A percentile compares a stretch with the other conserved stretches of the same genome.
phyloP scores from a whole-genome alignment of 2,329 filamentous ascomycete species.

The Epichloe hybrida region DNA sequence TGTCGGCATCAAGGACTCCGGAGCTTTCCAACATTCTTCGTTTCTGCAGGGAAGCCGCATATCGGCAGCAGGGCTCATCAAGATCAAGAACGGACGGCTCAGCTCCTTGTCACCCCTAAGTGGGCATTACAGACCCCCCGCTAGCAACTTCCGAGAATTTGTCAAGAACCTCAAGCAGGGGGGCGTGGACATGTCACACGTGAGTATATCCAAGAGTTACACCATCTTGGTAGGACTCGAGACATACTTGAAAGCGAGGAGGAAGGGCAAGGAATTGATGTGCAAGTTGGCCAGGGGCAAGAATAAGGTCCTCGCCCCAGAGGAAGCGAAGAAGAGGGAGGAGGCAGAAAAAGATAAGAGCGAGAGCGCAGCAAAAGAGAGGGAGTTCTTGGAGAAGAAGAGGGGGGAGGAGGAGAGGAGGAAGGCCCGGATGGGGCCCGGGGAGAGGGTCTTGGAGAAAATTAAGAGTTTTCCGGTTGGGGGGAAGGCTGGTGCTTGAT shows the following conservation, averaged over 20 bases:
- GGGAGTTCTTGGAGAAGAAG: conserved; percentile 28
- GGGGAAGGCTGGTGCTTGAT: conserved; percentile 4
- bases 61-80: conserved; percentile 70
- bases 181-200: conserved; percentile 65
- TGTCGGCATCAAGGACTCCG: conserved; percentile 78
- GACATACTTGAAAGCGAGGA: conserved; percentile 57
- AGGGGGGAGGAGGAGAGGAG: conserved; percentile 16
- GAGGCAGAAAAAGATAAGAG: conserved; percentile 47
- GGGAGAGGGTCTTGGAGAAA: conserved; percentile 26
- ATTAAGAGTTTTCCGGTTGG: conserved; percentile 20
- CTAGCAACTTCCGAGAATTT: conserved; percentile 72
- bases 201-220: conserved; percentile 71
- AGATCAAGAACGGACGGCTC: conserved; percentile 70
- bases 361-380: conserved; percentile 41
- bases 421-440: conserved; percentile 24
- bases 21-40: conserved; percentile 81
- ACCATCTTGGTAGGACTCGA: conserved; percentile 73
- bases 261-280: conserved; percentile 44
- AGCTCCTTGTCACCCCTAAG: conserved; percentile 55
- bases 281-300: conserved; percentile 38
- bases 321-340: conserved; percentile 41
- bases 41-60: conserved; percentile 77
- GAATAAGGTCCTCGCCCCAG: conserved; percentile 48
- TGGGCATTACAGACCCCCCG: conserved; percentile 82
- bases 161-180: conserved; percentile 57